A percentile compares a stretch with the other conserved stretches of the same genome.
Evolutionary conservation across 495 filamentous ascomycete genomes (phyloP).

Genomic region (Articulospora tetracladia): DNA sequence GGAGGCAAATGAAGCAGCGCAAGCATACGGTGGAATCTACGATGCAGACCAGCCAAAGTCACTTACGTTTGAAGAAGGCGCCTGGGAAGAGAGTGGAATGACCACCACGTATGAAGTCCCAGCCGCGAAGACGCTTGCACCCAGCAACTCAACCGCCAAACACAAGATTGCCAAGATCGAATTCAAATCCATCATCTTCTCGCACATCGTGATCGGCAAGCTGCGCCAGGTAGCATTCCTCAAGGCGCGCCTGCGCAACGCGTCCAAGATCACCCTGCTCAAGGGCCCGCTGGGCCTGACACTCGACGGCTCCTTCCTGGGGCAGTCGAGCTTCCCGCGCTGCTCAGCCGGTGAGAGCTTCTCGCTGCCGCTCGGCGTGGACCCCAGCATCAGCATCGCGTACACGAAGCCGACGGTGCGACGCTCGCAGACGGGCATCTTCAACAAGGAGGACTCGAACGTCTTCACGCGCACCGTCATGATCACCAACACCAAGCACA

Average conservation of each 20-base stretch:
- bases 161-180: constrained; percentile 43
- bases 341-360: constrained; percentile 60
- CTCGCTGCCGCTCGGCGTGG: constrained; percentile 59
- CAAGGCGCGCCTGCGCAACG: constrained; percentile 58
- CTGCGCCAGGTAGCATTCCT: constrained; percentile 63
- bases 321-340: constrained; percentile 52
- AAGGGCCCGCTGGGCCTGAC: constrained; percentile 58
- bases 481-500: constrained; percentile 55
- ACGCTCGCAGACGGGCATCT: constrained; percentile 45
- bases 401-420: constrained; percentile 61
- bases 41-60: constrained; percentile 13
- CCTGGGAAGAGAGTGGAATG: constrained; percentile 48
- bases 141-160: constrained; percentile 37
- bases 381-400: constrained; percentile 55
- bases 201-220: constrained; percentile 60
- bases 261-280: constrained; percentile 53
- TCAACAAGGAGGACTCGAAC: constrained; percentile 53
- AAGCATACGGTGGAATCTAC: constrained; percentile 5
- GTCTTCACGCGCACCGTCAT: constrained; percentile 53
- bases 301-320: constrained; percentile 66
- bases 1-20: neutral
- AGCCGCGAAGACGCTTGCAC: constrained; percentile 42
- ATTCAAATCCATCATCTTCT: constrained; percentile 38
- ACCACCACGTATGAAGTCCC: constrained; percentile 62
- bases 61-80: constrained; percentile 38